These are phyloP conservation scores for Phaeotremella fagi DNA, from an alignment of 768 basidiomycete species.

Conservation along the genomic window DNA sequence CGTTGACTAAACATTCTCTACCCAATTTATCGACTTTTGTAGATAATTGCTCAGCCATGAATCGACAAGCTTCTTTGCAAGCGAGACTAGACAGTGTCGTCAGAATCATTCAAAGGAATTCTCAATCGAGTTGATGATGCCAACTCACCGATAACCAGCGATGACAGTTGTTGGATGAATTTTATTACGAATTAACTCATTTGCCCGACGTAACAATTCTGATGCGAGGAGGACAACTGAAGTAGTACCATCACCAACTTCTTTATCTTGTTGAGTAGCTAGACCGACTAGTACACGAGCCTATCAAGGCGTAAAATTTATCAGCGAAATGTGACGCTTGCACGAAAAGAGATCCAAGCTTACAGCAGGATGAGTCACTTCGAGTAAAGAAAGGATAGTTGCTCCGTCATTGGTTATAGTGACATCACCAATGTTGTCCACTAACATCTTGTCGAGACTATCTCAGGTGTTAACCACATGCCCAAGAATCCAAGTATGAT, in stretches of 20 bases:
- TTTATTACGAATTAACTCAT: constrained; percentile 95
- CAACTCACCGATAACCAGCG: constrained; percentile 73
- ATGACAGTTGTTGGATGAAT: constrained; percentile 99
- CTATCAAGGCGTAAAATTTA: constrained; percentile 18
- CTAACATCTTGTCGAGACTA: constrained; percentile 61
- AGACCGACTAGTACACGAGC: constrained; percentile 91
- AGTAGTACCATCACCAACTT: constrained; percentile 98
- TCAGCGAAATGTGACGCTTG: neutral
- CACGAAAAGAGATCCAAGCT: constrained; percentile 8
- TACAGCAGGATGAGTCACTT: constrained; percentile 95
- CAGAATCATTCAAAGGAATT: constrained; percentile 6
- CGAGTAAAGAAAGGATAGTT: constrained; percentile 88
- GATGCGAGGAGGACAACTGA: constrained; percentile 97
- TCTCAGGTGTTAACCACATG: neutral
- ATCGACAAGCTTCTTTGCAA: constrained; percentile 93
- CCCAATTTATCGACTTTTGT: constrained; percentile 91
- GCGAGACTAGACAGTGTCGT: constrained; percentile 56
- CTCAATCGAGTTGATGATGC: neutral
- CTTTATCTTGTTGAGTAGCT: constrained; percentile 98
- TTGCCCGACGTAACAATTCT: constrained; percentile 91
- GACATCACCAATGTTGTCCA: constrained; percentile 97
- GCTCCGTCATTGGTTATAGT: constrained; percentile 99
- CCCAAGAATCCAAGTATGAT: neutral
- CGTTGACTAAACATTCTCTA: constrained; percentile 84
- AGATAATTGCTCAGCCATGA: constrained; percentile 95